Base-by-base conservation (phyloP, 352 stramenopile species). In the Phytophthora hibernalis region DNA sequence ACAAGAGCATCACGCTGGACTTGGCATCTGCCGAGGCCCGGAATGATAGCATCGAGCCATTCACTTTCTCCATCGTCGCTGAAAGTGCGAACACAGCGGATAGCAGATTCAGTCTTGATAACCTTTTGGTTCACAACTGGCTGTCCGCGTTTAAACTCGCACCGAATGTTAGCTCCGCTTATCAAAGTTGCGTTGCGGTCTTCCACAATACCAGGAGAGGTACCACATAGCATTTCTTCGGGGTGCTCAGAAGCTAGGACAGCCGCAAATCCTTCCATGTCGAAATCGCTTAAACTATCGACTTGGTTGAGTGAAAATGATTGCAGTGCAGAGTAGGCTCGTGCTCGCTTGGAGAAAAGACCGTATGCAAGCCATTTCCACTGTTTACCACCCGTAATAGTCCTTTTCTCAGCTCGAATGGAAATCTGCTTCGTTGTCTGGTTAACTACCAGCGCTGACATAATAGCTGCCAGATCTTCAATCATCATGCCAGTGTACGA, bases 351-450 rank as follows among this genome's bases (percentile, higher is more conserved):
- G 12, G 61, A 63, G 10, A 63, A 69, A 5, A 58, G 24, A 5
- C 30, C 61, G 9, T 69, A 63, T 0, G 61, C 61, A 0, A 69
- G 4, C 61, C 61, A 69, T 21, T 53, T 57, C 44, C 52, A 69
- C 13, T 44, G 21, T 0, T 37, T 22, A 2, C 12, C 15, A 28
- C 16, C 9, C 1, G 15, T 42, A 18, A 50, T 64, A 0, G 44
- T 21, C 7, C 33, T 55, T 37, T 55, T 55, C 40, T 51, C 28
- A 26, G 20, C 26, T 1, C 38, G 20, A 3, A 61, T 56, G 10
- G 40, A 44, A 3, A 62, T 22, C n/a, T 53, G 55, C 7, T 56
- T 68, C 0, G 52, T 37, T 1, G 44, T 63, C 21, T 62, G 45
- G 18, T 56, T 68, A 5, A 63, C 8, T 5, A 57, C 35, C 2